Base-by-base conservation (phyloP, 331 rosid species). In the Phaseolus coccineus region DNA sequence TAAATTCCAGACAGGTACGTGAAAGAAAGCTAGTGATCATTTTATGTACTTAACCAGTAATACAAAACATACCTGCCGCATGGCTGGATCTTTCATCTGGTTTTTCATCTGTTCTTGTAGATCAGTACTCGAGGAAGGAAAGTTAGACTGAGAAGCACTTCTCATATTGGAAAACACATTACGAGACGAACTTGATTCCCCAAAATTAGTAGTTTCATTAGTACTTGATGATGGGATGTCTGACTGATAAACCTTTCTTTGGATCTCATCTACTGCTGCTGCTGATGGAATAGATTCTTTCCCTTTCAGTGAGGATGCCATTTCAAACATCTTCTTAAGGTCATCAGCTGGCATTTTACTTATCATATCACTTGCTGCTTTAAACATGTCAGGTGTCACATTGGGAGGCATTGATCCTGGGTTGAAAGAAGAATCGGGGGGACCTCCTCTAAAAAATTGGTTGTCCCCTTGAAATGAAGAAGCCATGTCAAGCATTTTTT, bases 1-100 rank as follows among this genome's bases (percentile, higher is more conserved):
- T 57, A 78, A 51, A 78, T 77, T 77, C 77, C 68, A 79, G 56
- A 22, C 71, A 50, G 16, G 58, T 25, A 72, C 70, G 52, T 35
- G 35, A 62, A 71, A 56, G 9, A 69, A 52, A 70, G 50, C 59
- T 63, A 15, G 33, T 35, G 44, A 59, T 8, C 4, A 25, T 76
- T 51, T 67, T 24, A 46, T 69, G 61, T 24, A 6, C 64, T 81
- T 67, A 65, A 56, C 51, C 61, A n/a, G 46, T 67, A 62, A 72
- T 61, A 69, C 58, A 73, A 19, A 81, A 83, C 87, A 77, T 81
- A 96, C 99, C 99, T 93, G 90, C 55, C 90, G 94, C 97, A 76
- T 85, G 30, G 94, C 97, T 73, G 99, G 99, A 88, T 96, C 92
- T 75, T 93, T 93, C 98, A 96, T 93, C 88, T 93, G 99, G 86